Conservation (phyloP, 2,329 filamentous ascomycete genomes). For the Alternaria consortialis region DNA sequence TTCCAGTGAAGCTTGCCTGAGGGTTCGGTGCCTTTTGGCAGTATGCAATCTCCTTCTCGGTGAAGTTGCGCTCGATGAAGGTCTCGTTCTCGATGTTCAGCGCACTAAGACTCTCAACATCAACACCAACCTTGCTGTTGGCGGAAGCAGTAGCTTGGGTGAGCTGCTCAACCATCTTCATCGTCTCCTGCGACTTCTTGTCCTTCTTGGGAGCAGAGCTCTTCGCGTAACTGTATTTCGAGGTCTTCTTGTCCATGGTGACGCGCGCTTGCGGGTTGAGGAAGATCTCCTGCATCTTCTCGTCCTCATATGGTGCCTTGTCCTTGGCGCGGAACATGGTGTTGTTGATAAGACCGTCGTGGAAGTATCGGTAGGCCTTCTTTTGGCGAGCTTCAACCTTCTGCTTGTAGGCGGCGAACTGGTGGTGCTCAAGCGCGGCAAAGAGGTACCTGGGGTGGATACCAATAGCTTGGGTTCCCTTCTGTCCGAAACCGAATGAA, state of each 20-base stretch:
- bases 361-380: constrained; percentile 98
- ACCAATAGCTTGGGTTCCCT: constrained; percentile 96
- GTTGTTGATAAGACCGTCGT: constrained; percentile 98
- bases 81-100: constrained; percentile 95
- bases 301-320: constrained; percentile 87
- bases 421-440: constrained; percentile 87
- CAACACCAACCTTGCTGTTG: constrained; percentile 85
- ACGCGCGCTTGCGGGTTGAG: constrained; percentile 94
- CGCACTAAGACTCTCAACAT: constrained; percentile 86
- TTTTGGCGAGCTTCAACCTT: constrained; percentile 96
- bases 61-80: constrained; percentile 96
- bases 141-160: constrained; percentile 68
- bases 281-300: constrained; percentile 86
- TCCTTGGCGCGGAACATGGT: constrained; percentile 95
- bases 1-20: constrained; percentile 90
- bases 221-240: constrained; percentile 75
- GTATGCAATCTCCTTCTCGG: constrained; percentile 81
- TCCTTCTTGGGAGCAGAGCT: constrained; percentile 70
- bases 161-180: constrained; percentile 79
- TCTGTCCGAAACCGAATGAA: constrained; percentile 98
- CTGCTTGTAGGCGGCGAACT: constrained; percentile 81
- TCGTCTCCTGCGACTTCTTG: constrained; percentile 67
- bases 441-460: constrained; percentile 96
- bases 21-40: constrained; percentile 81
- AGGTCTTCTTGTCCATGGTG: constrained; percentile 83